A percentile compares a stretch with the other conserved stretches of the same genome.
phyloP scores from a whole-genome alignment of 179 eudicot genomes.

The Beta macrorhiza region DNA sequence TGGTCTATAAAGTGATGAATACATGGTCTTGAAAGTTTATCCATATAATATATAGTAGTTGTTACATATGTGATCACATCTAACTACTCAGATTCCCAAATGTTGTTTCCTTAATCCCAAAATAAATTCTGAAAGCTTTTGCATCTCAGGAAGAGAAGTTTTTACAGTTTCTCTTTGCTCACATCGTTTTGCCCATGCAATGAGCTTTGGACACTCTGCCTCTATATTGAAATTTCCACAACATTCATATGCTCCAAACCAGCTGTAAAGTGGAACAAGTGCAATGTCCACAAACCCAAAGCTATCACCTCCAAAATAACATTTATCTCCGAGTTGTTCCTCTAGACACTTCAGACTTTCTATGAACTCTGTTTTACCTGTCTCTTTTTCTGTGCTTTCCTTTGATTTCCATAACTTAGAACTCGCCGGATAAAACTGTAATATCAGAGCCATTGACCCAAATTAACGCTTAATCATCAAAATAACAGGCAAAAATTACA shows the following conservation, averaged over 20 bases:
- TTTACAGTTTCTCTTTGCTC: conserved; percentile 6
- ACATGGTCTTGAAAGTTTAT: no score
- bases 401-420: not conserved
- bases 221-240: not conserved
- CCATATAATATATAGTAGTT: not conserved
- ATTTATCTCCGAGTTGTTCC: conserved; percentile 7
- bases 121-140: not conserved
- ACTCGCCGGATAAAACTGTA: conserved; percentile 7
- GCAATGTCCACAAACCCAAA: conserved; percentile 13
- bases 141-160: conserved; percentile 9
- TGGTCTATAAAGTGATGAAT: no score
- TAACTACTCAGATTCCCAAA: not conserved
- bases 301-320: conserved; percentile 12
- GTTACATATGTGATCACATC: not conserved
- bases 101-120: not conserved
- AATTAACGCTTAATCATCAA: no score
- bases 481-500: no score
- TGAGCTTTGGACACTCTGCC: conserved; percentile 3
- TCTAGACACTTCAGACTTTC: not conserved
- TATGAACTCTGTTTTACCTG: conserved; percentile 4
- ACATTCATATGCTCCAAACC: not conserved
- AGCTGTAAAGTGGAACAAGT: not conserved
- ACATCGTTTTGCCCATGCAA: not conserved
- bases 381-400: not conserved
- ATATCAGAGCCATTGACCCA: no score